phyloP scores from a whole-genome alignment of 2,329 filamentous ascomycete genomes.

The Pyrenophora seminiperda region DNA sequence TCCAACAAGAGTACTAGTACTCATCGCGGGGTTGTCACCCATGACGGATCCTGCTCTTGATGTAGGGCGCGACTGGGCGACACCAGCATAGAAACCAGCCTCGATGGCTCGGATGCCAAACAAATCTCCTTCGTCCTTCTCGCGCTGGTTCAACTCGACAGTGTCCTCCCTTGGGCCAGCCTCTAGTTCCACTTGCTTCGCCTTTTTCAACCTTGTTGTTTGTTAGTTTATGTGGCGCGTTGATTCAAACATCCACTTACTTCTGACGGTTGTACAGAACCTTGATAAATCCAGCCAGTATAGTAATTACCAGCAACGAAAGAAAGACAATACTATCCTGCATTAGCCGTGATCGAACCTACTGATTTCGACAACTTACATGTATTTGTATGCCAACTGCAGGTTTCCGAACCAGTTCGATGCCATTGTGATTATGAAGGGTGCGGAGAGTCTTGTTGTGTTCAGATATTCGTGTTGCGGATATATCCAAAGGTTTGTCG shows the following conservation, averaged over 20 bases:
- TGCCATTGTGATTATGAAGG: conserved; percentile 9
- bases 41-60: conserved; percentile 43
- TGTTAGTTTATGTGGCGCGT: conserved; percentile 13
- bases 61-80: conserved; percentile 47
- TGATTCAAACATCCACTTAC: conserved; percentile 28
- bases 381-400: conserved; percentile 47
- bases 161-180: conserved; percentile 39
- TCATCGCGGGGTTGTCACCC: conserved; percentile 35
- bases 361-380: conserved; percentile 26
- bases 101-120: conserved; percentile 51
- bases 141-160: conserved; percentile 42
- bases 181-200: conserved; percentile 35
- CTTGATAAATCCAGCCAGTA: conserved; percentile 44
- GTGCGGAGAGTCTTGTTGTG: neutral
- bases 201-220: conserved; percentile 36
- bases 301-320: conserved; percentile 35
- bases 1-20: conserved; percentile 44
- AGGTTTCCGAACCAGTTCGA: conserved; percentile 43
- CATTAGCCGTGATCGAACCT: conserved; percentile 1
- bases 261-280: conserved; percentile 44
- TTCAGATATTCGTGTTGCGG: neutral
- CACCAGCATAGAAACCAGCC: conserved; percentile 49
- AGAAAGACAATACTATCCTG: conserved; percentile 44
- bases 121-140: conserved; percentile 48
- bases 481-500: neutral